phyloP scores from a whole-genome alignment of 1,284 basidiomycete species.

The Trichosporon inkin region DNA sequence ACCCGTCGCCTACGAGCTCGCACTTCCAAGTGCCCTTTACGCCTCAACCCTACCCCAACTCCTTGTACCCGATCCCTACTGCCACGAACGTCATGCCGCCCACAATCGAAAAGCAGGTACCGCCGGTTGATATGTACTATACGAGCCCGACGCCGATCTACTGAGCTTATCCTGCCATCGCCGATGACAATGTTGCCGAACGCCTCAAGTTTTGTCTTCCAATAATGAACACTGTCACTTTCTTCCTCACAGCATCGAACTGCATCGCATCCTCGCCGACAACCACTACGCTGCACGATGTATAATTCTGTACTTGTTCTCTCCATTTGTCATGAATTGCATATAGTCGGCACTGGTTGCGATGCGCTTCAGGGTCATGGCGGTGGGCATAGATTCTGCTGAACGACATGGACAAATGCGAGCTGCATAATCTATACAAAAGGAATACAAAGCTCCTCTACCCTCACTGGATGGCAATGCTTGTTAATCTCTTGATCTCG shows the following conservation, averaged over 20 bases:
- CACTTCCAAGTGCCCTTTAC: constrained; percentile 3
- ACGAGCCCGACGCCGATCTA: neutral
- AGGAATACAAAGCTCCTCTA: constrained; percentile 12
- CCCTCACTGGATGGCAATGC: constrained; percentile 6
- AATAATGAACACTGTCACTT: neutral
- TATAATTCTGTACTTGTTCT: neutral
- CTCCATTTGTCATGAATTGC: constrained; percentile 11
- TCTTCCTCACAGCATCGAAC: neutral
- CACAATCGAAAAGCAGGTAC: neutral
- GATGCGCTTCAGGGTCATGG: neutral
- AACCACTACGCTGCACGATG: neutral
- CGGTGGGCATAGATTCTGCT: no score
- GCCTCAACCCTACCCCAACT: neutral
- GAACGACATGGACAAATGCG: neutral
- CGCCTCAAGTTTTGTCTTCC: neutral
- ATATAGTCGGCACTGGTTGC: no score
- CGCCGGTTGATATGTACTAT: constrained; percentile 6
- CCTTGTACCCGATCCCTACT: neutral
- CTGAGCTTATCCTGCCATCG: neutral
- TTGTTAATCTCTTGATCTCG: constrained; percentile 67
- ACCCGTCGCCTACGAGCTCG: constrained; percentile 2
- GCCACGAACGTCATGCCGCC: constrained; percentile 1
- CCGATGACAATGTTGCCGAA: neutral
- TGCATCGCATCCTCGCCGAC: neutral
- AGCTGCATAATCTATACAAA: constrained; percentile 2